Evolutionary conservation across 257 asterid genomes (phyloP), one percentile per base, ranked within the genome.

Genomic region (Prunella vulgaris): DNA sequence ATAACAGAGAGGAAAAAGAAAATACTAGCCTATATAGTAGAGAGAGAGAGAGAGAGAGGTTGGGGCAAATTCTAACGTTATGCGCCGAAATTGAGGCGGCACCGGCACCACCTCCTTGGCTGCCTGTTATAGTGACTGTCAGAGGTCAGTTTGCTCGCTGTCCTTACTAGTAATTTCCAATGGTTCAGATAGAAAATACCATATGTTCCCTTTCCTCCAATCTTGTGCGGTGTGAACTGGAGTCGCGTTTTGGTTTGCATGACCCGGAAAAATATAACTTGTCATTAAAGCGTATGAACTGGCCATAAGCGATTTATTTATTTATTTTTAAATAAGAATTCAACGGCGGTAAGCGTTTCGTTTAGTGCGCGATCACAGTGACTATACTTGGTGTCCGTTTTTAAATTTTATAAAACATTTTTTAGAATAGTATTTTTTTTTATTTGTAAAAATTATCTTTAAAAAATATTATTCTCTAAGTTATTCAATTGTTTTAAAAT

Each of bases 31-130:
- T n/a, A n/a, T n/a, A n/a, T n/a, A n/a, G n/a, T n/a, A n/a, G n/a
- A n/a, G n/a, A n/a, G n/a, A n/a, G n/a, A n/a, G 60, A 54, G 59
- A 44, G 20, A 54, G 80, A 71, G 51, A 10, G n/a, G n/a, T n/a
- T n/a, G n/a, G n/a, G 54, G 79, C 74, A 76, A 77, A 73, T 67
- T 79, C 76, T 66, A 64, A 81, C 77, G 83, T 79, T 69, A 72
- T 73, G 81, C 87, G 87, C 82, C 87, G 74, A 80, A 70, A 66
- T 70, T 73, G 71, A 57, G 81, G 73, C 63, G 81, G 73, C 63
- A 70, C 65, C 54, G 44, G 58, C 66, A 40, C 33, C 53, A 40
- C 33, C 48, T 25, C 33, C 24, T 17, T n/a, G n/a, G n/a, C 22
- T 20, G 61, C n/a, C 35, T 40, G 60, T 49, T 49, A 49, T 49